Conservation (phyloP, 78 protist genomes). For the Dictyostelium purpureum region DNA sequence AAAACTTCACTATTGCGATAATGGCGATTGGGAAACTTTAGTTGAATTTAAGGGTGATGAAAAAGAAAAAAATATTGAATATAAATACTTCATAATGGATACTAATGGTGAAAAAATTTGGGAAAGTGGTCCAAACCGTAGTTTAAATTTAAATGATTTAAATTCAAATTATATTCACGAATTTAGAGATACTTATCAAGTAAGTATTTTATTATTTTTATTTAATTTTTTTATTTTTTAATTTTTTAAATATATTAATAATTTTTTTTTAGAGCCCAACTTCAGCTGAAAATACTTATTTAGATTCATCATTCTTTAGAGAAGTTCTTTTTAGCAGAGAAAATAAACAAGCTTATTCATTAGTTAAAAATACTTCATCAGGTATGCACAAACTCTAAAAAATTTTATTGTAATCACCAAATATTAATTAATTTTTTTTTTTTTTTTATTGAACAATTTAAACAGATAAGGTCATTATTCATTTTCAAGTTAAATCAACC, state of each 20-base stretch:
- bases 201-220: not conserved
- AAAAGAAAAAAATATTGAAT: constrained; percentile 29
- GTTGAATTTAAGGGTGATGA: not conserved
- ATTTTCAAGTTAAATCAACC: constrained; percentile 72
- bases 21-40: constrained; percentile 69
- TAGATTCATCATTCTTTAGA: constrained; percentile 35
- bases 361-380: not conserved
- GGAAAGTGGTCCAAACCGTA: constrained; percentile 58
- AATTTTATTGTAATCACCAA: not conserved
- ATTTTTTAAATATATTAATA: not conserved
- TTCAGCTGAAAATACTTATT: constrained; percentile 58
- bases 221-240: not conserved
- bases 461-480: constrained; percentile 43
- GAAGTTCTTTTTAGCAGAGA: constrained; percentile 25
- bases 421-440: not conserved
- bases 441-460: not conserved
- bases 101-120: constrained; percentile 61
- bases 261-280: constrained; percentile 17
- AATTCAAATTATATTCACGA: constrained; percentile 33
- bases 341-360: not conserved
- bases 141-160: constrained; percentile 9
- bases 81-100: constrained; percentile 69
- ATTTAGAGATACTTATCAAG: constrained; percentile 67
- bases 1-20: constrained; percentile 47
- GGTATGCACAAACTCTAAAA: not conserved